Evolutionary conservation across 140 eudicot genomes (phyloP).

Genomic region (Senecio squalidus): DNA sequence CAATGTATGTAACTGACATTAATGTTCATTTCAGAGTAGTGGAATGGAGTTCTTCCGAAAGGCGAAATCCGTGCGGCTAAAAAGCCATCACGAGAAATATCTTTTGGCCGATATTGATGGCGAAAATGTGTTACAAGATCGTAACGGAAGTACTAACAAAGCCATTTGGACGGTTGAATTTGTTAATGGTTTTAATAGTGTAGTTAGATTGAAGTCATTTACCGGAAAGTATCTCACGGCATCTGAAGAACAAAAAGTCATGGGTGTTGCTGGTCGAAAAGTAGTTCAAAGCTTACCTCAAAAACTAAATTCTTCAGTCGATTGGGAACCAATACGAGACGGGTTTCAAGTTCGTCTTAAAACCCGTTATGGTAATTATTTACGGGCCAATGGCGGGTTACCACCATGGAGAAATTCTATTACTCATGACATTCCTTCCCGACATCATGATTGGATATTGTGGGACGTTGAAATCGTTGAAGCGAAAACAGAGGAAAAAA

Average conservation of each 20-base stretch:
- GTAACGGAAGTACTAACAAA: background rate
- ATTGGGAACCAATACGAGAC: constrained; percentile 71
- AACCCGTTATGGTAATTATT: constrained; percentile 53
- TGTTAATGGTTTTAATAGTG: constrained; percentile 16
- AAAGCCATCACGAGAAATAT: constrained; percentile 37
- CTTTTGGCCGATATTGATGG: background rate
- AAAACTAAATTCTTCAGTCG: constrained; percentile 38
- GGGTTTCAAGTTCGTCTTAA: constrained; percentile 51
- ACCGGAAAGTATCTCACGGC: constrained; percentile 55
- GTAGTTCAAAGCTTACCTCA: constrained; percentile 39
- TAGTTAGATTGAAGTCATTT: background rate
- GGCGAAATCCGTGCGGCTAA: constrained; percentile 52
- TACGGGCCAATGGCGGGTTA: constrained; percentile 60
- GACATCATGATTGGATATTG: constrained; percentile 51
- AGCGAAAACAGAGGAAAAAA: constrained; percentile 25
- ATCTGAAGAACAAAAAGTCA: constrained; percentile 36
- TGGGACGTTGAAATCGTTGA: constrained; percentile 75
- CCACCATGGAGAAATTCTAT: constrained; percentile 78
- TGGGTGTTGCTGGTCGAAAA: constrained; percentile 51
- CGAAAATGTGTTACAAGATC: constrained; percentile 7
- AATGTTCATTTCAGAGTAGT: constrained; percentile 25
- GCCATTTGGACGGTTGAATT: constrained; percentile 4
- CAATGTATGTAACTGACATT: too few species aligned
- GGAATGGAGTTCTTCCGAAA: constrained; percentile 62
- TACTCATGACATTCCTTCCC: constrained; percentile 58